Conservation (phyloP, 108 stramenopile genomes). For the Nitzschia sp. region DNA sequence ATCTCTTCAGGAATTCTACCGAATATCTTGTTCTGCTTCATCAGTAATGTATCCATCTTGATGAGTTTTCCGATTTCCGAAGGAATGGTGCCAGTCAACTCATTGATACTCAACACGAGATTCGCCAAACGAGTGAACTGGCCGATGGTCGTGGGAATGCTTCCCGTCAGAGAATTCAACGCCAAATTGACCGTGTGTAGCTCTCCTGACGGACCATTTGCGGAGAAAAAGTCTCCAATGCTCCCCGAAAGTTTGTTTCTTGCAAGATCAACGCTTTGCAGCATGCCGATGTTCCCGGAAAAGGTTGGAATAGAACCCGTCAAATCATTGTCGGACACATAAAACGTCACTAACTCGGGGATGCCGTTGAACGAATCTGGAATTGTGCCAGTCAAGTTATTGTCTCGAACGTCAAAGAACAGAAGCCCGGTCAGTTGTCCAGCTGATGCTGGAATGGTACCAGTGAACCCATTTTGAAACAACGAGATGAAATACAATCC, state of each 20-base stretch:
- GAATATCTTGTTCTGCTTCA: conserved; percentile 26
- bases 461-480: conserved; percentile 30
- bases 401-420: conserved; percentile 32
- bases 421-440: conserved; percentile 16
- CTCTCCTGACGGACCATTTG: conserved; percentile 5
- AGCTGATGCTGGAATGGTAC: conserved; percentile 23
- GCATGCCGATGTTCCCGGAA: conserved; percentile 22
- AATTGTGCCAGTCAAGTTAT: conserved; percentile 38
- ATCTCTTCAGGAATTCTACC: conserved; percentile 44
- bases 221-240: conserved; percentile 7
- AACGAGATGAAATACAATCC: conserved; percentile 42
- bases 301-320: conserved; percentile 34
- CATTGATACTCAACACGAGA: conserved; percentile 33
- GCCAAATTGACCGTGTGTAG: conserved; percentile 19
- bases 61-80: conserved; percentile 23
- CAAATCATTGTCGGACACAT: conserved; percentile 48
- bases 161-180: conserved; percentile 28
- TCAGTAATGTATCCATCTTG: conserved; percentile 26
- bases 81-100: conserved; percentile 44
- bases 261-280: conserved; percentile 23
- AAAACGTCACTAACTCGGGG: conserved; percentile 39
- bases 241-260: conserved; percentile 25
- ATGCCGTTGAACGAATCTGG: conserved; percentile 33
- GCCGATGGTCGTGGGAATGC: conserved; percentile 37
- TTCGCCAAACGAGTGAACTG: conserved; percentile 22